Evolutionary conservation across 1,284 basidiomycete species (phyloP), one percentile per base, ranked within the genome.

Genomic region (Moesziomyces aphidis): DNA sequence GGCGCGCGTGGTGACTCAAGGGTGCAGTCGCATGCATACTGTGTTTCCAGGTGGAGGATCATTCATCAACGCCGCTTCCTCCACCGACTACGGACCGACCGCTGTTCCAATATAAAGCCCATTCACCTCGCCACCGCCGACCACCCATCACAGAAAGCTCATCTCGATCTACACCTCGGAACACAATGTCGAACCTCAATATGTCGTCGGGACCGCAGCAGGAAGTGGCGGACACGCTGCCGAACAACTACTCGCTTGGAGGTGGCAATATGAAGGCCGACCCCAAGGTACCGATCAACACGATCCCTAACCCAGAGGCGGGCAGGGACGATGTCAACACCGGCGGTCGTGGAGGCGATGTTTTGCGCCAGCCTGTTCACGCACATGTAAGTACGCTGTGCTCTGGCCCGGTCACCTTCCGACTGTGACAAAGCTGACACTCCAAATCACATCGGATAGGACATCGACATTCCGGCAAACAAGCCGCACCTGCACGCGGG

Each of bases 261-360:
- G 62, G 58, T 3, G 63, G 60, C 31, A 66, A 63, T 36, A 68
- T 57, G 58, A 61, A 65, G 46, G 71, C 71, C 1, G 71, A 73
- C 47, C 44, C 36, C 28, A 68, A 68, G 26, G 57, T 52, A 8
- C 65, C 71, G 5, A 51, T 49, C 50, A 57, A 68, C 49, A 43
- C 26, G 0, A 51, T 58, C 0, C 71, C 71, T 5, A 73, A 68
- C 46, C 56, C 65, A 7, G 61, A 73, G 26, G 57, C 57, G 1
- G 61, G 71, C 5, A 24, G 70, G 15, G 56, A 67, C 46, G 70
- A 67, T 19, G 54, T 51, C 50, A 67, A 73, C 64, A 72, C 69
- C 3, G 65, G 71, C 13, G 71, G 65, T 26, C 47, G 71, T 0
- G 65, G 71, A 4, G 71, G 65, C 26, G 65, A 68, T 36, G 65